Percentiles rank a stretch among this genome's conserved stretches.
Conservation (phyloP, 1,284 basidiomycete genomes). For the Ustilago bromivora region DNA sequence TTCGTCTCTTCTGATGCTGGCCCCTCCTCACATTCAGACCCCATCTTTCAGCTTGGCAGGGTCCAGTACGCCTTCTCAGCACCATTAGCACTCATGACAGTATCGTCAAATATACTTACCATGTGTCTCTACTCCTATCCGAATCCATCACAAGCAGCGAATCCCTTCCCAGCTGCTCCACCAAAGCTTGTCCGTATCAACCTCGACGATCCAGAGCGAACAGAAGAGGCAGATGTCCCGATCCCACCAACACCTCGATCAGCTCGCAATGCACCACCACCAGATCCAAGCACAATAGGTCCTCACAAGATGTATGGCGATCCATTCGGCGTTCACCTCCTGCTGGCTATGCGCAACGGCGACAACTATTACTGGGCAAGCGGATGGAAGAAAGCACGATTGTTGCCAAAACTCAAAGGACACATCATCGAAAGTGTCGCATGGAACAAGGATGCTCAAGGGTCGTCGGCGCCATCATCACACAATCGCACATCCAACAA, state of each 20-base stretch:
- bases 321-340: slow-evolving; percentile 88
- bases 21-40: slow-evolving; percentile 30
- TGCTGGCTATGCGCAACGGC: slow-evolving; percentile 86
- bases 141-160: slow-evolving; percentile 19
- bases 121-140: slow-evolving; percentile 63
- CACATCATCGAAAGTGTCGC: slow-evolving; percentile 86
- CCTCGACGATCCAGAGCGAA: slow-evolving; percentile 64
- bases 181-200: slow-evolving; percentile 65
- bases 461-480: background rate
- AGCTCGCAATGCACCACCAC: slow-evolving; percentile 45
- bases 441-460: slow-evolving; percentile 76
- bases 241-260: slow-evolving; percentile 54
- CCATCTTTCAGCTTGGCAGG: slow-evolving; percentile 66
- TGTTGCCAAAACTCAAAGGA: slow-evolving; percentile 78
- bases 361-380: slow-evolving; percentile 86
- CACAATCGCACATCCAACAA: slow-evolving; percentile 15
- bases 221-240: slow-evolving; percentile 63
- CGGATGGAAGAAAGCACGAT: slow-evolving; percentile 61
- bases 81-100: slow-evolving; percentile 60
- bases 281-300: slow-evolving; percentile 49
- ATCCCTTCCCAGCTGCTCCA: slow-evolving; percentile 34
- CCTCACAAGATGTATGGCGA: slow-evolving; percentile 73
- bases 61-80: slow-evolving; percentile 68
- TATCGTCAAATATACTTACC: slow-evolving; percentile 64
- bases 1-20: slow-evolving; percentile 58